Percentiles rank a stretch among this genome's conserved stretches.
These are phyloP conservation scores for Chenopodium berlandieri DNA, from an alignment of 148 eudicot genomes.

Conservation along the genomic window DNA sequence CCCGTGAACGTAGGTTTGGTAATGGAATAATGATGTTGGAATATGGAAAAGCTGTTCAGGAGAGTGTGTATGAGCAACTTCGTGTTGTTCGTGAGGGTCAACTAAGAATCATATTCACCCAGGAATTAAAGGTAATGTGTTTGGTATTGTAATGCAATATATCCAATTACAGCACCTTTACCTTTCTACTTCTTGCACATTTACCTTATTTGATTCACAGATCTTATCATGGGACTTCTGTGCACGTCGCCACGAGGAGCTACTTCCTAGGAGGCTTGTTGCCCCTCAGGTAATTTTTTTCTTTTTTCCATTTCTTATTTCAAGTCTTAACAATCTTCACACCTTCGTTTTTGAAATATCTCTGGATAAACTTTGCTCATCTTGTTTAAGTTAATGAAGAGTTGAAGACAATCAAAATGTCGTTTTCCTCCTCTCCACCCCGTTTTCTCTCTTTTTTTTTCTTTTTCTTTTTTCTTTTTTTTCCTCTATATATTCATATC, in stretches of 20 bases:
- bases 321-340: background rate
- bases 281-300: constrained; percentile 72
- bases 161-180: background rate
- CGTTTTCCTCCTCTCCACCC: background rate
- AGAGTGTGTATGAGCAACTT: constrained; percentile 89
- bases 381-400: too few species aligned
- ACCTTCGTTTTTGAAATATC: background rate
- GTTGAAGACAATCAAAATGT: too few species aligned
- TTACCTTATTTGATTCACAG: constrained; percentile 34
- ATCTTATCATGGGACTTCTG: constrained; percentile 96
- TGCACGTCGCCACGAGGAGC: constrained; percentile 91
- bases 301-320: background rate
- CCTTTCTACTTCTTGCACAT: constrained; percentile 6
- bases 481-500: too few species aligned
- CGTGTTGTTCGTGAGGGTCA: constrained; percentile 95
- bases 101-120: constrained; percentile 74
- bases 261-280: constrained; percentile 82
- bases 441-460: too few species aligned
- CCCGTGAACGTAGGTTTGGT: constrained; percentile 71
- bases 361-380: too few species aligned
- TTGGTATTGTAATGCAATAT: background rate
- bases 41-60: constrained; percentile 88
- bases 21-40: constrained; percentile 86
- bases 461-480: too few species aligned
- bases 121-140: constrained; percentile 72